phyloP scores from a whole-genome alignment of 2,329 filamentous ascomycete genomes.

The Neonectria coccinea region DNA sequence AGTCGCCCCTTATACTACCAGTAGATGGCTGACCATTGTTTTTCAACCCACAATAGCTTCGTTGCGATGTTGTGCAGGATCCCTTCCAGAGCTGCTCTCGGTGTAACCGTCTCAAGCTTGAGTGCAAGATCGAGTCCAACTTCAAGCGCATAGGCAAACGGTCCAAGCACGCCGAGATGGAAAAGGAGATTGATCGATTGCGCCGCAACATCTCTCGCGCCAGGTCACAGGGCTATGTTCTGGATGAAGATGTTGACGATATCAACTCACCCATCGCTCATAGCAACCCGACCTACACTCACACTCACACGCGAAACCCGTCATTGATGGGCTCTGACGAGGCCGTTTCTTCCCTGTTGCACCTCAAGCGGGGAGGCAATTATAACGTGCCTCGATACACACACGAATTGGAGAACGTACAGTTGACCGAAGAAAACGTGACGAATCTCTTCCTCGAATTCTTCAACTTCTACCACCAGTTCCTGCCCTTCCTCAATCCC shows the following conservation, averaged over 20 bases:
- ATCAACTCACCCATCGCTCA: slow-evolving; percentile 68
- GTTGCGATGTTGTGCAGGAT: slow-evolving; percentile 86
- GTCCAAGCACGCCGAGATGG: slow-evolving; percentile 87
- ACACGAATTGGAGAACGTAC: slow-evolving; percentile 72
- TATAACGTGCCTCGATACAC: slow-evolving; percentile 70
- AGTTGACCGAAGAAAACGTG: slow-evolving; percentile 73
- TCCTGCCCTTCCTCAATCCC: slow-evolving; percentile 79
- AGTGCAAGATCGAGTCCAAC: slow-evolving; percentile 88
- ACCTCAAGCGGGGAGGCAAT: slow-evolving; percentile 73
- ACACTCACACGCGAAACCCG: slow-evolving; percentile 71
- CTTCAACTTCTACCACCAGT: slow-evolving; percentile 81
- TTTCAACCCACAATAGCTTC: slow-evolving; percentile 64
- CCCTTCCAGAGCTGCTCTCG: slow-evolving; percentile 82
- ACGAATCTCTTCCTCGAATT: slow-evolving; percentile 78
- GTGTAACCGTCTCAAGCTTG: slow-evolving; percentile 82
- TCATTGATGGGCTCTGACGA: slow-evolving; percentile 77
- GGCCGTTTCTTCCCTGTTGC: slow-evolving; percentile 73
- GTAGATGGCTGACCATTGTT: slow-evolving; percentile 26
- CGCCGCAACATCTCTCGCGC: slow-evolving; percentile 72
- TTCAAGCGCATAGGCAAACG: slow-evolving; percentile 88
- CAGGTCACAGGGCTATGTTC: slow-evolving; percentile 67
- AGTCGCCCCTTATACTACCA: background rate
- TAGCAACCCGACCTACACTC: slow-evolving; percentile 65
- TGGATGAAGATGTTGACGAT: slow-evolving; percentile 66
- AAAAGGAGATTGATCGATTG: slow-evolving; percentile 80